A percentile compares a stretch with the other conserved stretches of the same genome.
Conservation (phyloP, 2,329 filamentous ascomycete genomes). For the Daldinia sp. region DNA sequence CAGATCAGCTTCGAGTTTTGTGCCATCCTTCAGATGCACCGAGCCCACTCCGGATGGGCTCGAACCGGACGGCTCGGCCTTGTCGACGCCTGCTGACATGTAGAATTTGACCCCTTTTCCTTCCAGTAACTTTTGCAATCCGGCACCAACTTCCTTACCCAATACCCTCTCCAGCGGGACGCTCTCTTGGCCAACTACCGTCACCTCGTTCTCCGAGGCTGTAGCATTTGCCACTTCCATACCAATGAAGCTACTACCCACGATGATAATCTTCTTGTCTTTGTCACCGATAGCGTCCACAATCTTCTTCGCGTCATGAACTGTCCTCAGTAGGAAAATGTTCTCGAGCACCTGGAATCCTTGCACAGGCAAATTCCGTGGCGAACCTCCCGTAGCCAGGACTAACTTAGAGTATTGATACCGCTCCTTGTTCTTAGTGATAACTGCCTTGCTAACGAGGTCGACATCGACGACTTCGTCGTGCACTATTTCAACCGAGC, state of each 20-base stretch:
- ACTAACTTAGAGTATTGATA: constrained; percentile 88
- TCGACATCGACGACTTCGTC: constrained; percentile 80
- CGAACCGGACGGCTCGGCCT: constrained; percentile 77
- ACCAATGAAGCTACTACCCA: constrained; percentile 96
- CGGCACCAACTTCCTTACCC: constrained; percentile 81
- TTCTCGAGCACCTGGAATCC: constrained; percentile 90
- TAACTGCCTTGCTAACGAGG: constrained; percentile 78
- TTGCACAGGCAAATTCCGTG: constrained; percentile 79
- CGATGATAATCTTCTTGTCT: constrained; percentile 90
- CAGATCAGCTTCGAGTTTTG: constrained; percentile 84
- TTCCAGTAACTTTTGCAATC: constrained; percentile 83
- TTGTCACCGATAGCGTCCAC: constrained; percentile 82
- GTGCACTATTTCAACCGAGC: constrained; percentile 67
- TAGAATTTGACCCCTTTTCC: constrained; percentile 91
- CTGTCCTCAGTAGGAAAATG: constrained; percentile 83
- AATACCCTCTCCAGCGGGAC: constrained; percentile 88
- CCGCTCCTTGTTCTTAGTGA: constrained; percentile 79
- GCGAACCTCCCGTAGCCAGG: constrained; percentile 86
- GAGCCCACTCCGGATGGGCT: constrained; percentile 81
- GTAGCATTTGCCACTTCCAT: constrained; percentile 96
- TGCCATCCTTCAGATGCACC: constrained; percentile 87
- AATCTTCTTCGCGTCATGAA: constrained; percentile 84
- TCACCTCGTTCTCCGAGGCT: constrained; percentile 82
- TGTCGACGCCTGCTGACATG: constrained; percentile 83
- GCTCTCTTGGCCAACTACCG: constrained; percentile 88